A percentile compares a stretch with the other conserved stretches of the same genome.
Evolutionary conservation across 2,329 filamentous ascomycete genomes (phyloP).

Genomic region (Epichloe uncinata): DNA sequence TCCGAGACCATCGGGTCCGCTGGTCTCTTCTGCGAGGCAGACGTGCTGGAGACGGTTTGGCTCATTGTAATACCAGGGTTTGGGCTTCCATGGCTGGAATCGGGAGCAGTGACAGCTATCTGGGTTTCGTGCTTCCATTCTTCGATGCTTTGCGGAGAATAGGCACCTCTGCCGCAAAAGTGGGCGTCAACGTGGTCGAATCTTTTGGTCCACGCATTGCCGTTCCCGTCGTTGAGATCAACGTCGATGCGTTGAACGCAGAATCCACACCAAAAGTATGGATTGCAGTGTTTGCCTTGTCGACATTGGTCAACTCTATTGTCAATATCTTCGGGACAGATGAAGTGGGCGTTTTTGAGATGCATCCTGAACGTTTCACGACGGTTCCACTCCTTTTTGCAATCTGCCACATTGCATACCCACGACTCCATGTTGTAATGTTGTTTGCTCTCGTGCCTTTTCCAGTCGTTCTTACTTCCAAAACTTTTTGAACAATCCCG

Average conservation of each 20-base stretch:
- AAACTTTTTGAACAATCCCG: conserved; percentile 53
- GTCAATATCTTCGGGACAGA: conserved; percentile 21
- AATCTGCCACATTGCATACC: conserved; percentile 48
- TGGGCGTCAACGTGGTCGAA: conserved; percentile 66
- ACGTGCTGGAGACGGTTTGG: background rate
- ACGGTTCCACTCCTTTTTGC: conserved; percentile 47
- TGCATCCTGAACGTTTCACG: conserved; percentile 49
- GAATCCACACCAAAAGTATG: conserved; percentile 79
- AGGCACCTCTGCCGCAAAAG: conserved; percentile 38
- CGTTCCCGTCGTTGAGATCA: conserved; percentile 21
- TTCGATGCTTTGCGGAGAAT: conserved; percentile 29
- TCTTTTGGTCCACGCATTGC: conserved; percentile 41
- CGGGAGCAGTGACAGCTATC: background rate
- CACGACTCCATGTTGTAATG: conserved; percentile 62
- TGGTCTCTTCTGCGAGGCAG: background rate
- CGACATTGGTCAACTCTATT: conserved; percentile 38
- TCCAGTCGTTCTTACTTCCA: conserved; percentile 93
- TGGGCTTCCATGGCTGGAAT: conserved; percentile 6
- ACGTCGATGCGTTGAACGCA: conserved; percentile 47
- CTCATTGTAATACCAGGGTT: conserved; percentile 2
- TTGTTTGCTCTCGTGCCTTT: conserved; percentile 73
- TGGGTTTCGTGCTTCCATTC: conserved; percentile 37
- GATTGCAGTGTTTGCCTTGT: conserved; percentile 50
- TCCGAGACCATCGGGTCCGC: background rate
- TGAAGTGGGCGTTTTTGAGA: conserved; percentile 35